Percentiles rank a stretch among this genome's conserved stretches.
Conservation (phyloP, 306 rosid genomes). For the Gastrolobium bilobum region DNA sequence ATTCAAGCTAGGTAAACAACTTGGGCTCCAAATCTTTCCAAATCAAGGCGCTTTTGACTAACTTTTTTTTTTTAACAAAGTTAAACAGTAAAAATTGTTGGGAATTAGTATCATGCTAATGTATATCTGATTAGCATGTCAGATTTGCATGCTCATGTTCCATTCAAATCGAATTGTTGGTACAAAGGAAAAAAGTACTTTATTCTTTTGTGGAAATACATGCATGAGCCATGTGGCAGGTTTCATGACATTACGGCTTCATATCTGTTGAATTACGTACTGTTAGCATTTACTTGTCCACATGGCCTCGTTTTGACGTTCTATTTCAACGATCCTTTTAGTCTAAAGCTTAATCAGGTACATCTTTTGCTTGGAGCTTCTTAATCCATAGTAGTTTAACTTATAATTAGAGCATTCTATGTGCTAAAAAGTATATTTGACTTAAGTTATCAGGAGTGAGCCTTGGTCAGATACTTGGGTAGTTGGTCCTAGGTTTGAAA, state of each 20-base stretch:
- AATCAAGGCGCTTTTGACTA: slow-evolving; percentile 42
- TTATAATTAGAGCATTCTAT: not conserved
- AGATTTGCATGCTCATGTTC: slow-evolving; percentile 34
- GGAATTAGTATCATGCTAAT: slow-evolving; percentile 38
- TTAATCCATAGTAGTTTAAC: not conserved
- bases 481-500: too few relatives aligned
- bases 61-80: slow-evolving; percentile 32
- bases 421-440: not conserved
- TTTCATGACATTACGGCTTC: not conserved
- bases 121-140: not conserved
- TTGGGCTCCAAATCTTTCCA: not conserved
- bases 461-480: too few relatives aligned
- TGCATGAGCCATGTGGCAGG: slow-evolving; percentile 20
- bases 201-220: slow-evolving; percentile 37
- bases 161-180: slow-evolving; percentile 35
- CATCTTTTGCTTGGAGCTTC: slow-evolving; percentile 25
- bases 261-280: not conserved
- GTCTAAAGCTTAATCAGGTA: slow-evolving; percentile 19
- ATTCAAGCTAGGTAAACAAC: not conserved
- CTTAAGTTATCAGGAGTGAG: too few relatives aligned
- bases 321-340: slow-evolving; percentile 20
- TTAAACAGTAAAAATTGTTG: slow-evolving; percentile 43
- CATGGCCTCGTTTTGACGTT: slow-evolving; percentile 40
- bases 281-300: not conserved
- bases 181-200: slow-evolving; percentile 46